Conservation (phyloP, 257 asterid genomes). For the Prunella vulgaris region DNA sequence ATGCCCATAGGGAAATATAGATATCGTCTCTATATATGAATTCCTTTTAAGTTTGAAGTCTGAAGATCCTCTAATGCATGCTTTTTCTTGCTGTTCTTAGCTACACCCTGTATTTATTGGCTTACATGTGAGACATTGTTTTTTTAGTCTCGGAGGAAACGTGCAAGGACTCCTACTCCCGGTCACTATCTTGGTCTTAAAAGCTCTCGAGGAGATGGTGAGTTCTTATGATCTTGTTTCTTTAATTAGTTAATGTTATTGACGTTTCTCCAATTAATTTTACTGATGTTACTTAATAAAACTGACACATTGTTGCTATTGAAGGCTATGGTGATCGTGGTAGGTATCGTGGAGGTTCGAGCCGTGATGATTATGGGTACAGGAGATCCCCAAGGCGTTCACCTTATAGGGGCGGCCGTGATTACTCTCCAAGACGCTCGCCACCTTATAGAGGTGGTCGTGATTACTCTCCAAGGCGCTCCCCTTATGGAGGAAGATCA, state of each 20-base stretch:
- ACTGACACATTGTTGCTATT: constrained; percentile 21
- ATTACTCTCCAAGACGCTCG: constrained; percentile 68
- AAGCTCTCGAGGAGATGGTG: constrained; percentile 79
- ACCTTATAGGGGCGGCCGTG: constrained; percentile 54
- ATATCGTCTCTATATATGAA: not conserved
- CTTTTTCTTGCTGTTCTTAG: not conserved
- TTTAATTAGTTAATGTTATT: not conserved
- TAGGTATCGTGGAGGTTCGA: constrained; percentile 66
- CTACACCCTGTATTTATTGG: constrained; percentile 8
- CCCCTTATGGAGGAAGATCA: constrained; percentile 68
- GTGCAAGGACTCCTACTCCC: constrained; percentile 86
- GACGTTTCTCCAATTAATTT: not conserved
- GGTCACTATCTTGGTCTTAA: constrained; percentile 97
- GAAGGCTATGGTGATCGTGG: constrained; percentile 65
- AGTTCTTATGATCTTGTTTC: constrained; percentile 18
- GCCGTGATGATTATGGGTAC: constrained; percentile 76
- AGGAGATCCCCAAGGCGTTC: constrained; percentile 74
- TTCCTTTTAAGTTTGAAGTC: not conserved
- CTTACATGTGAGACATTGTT: constrained; percentile 22
- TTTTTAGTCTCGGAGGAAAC: constrained; percentile 61
- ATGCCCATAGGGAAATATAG: constrained; percentile 17
- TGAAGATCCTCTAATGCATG: not conserved
- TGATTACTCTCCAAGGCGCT: constrained; percentile 60
- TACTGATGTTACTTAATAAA: not conserved
- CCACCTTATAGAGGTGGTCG: constrained; percentile 45